These are phyloP conservation scores for Fraxinus excelsior DNA, from an alignment of 257 asterid genomes.

Conservation along the genomic window DNA sequence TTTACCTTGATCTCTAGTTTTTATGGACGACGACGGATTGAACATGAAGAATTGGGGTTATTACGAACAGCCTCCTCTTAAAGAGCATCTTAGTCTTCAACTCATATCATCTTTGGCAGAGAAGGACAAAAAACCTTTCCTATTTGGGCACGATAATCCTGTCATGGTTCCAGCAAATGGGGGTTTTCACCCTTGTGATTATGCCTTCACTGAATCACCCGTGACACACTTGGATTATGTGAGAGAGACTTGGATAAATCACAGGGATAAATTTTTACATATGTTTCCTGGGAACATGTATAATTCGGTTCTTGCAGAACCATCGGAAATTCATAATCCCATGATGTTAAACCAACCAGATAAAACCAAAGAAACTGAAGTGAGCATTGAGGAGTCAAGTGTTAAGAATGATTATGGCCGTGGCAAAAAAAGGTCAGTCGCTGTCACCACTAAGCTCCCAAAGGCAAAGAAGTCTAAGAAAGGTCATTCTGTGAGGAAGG, in stretches of 20 bases:
- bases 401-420: conserved; percentile 52
- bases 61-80: conserved; percentile 67
- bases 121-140: conserved; percentile 72
- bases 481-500: conserved; percentile 47
- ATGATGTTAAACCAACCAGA: conserved; percentile 70
- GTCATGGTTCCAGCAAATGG: conserved; percentile 64
- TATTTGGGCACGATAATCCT: conserved; percentile 58
- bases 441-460: conserved; percentile 52
- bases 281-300: conserved; percentile 71
- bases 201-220: conserved; percentile 55
- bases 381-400: conserved; percentile 51
- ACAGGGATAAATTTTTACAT: conserved; percentile 69
- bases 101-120: conserved; percentile 77
- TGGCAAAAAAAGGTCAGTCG: conserved; percentile 59
- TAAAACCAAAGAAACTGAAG: conserved; percentile 38
- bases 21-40: conserved; percentile 78
- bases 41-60: conserved; percentile 95
- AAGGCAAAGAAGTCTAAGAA: conserved; percentile 72
- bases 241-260: conserved; percentile 81
- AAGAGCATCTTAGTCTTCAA: conserved; percentile 73
- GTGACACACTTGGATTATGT: conserved; percentile 73
- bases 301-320: conserved; percentile 55
- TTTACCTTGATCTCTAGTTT: conserved; percentile 23
- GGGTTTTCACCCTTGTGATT: conserved; percentile 59
- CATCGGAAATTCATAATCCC: conserved; percentile 56